phyloP scores from a whole-genome alignment of 1,284 basidiomycete genomes.

The Psilocybe mexicana region DNA sequence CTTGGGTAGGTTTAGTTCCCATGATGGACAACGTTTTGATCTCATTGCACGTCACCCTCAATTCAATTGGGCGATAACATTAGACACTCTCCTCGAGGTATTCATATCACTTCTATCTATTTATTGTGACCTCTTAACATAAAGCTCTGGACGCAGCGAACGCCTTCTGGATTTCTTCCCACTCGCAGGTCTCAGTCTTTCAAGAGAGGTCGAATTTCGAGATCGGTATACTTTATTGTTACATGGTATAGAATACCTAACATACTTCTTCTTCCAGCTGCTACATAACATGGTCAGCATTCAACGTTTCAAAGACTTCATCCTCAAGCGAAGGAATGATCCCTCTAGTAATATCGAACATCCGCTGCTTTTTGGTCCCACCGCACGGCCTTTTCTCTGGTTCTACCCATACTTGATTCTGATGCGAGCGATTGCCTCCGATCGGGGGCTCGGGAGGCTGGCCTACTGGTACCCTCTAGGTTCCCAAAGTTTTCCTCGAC shows the following conservation, averaged over 20 bases:
- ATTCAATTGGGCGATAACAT: neutral
- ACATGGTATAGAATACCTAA: too few species aligned
- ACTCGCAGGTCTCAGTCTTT: neutral
- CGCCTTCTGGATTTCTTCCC: neutral
- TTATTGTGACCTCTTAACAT: neutral
- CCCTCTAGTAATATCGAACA: neutral
- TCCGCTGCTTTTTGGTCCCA: neutral
- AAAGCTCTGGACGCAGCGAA: neutral
- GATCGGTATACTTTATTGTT: neutral
- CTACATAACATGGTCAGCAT: neutral
- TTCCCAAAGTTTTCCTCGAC: too few species aligned
- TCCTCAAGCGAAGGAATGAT: neutral
- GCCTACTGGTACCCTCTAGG: neutral
- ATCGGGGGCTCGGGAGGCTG: neutral
- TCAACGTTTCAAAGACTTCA: neutral
- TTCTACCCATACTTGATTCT: neutral
- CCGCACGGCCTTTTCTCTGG: neutral
- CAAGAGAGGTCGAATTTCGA: neutral
- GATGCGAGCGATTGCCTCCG: neutral
- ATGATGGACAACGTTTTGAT: neutral
- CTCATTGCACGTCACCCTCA: neutral
- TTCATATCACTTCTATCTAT: neutral
- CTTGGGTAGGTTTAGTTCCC: neutral
- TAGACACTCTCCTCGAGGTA: neutral
- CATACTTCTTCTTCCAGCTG: neutral